Percentiles rank a stretch among this genome's conserved stretches.
These are phyloP conservation scores for Diaporthe sp. DNA, from an alignment of 2,329 filamentous ascomycete species.

Conservation along the genomic window DNA sequence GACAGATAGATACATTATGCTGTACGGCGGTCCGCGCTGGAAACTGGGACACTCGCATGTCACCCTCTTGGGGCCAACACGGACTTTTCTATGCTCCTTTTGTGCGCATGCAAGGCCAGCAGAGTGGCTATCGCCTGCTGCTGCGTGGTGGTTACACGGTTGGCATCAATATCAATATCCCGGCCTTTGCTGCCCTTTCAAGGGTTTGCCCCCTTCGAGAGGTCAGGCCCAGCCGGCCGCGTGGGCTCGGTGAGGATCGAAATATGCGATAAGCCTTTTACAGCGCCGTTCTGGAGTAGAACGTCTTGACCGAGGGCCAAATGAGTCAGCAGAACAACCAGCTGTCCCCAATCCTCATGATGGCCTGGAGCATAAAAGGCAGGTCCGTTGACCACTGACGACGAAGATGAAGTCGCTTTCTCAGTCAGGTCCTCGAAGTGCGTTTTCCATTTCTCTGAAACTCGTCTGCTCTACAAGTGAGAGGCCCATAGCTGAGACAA, in stretches of 20 bases:
- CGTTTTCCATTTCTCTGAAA: slow-evolving; percentile 12
- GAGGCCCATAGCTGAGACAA: slow-evolving; percentile 3
- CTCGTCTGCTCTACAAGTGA: slow-evolving; percentile 7
- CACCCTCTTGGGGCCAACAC: not conserved
- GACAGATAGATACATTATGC: not conserved
- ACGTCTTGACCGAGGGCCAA: slow-evolving; percentile 15
- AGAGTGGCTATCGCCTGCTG: slow-evolving; percentile 18
- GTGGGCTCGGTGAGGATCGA: slow-evolving; percentile 21
- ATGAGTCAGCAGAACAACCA: slow-evolving; percentile 17
- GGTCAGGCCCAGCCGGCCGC: slow-evolving; percentile 20
- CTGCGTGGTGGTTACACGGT: slow-evolving; percentile 17
- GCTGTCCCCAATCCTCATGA: slow-evolving; percentile 11
- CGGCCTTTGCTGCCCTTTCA: not conserved
- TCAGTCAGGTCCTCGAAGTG: slow-evolving; percentile 15
- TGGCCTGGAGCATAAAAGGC: slow-evolving; percentile 9
- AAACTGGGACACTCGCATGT: not conserved
- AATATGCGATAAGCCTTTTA: slow-evolving; percentile 32
- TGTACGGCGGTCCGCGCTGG: not conserved
- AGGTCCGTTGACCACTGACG: not conserved
- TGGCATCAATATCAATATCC: slow-evolving; percentile 23
- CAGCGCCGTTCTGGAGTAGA: slow-evolving; percentile 27
- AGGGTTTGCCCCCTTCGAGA: slow-evolving; percentile 14
- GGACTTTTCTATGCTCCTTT: not conserved
- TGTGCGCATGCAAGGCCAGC: slow-evolving; percentile 6
- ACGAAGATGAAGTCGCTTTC: not conserved